Evolutionary conservation across 805 yeast genomes (phyloP).

Genomic region (Zygotorulaspora florentina): DNA sequence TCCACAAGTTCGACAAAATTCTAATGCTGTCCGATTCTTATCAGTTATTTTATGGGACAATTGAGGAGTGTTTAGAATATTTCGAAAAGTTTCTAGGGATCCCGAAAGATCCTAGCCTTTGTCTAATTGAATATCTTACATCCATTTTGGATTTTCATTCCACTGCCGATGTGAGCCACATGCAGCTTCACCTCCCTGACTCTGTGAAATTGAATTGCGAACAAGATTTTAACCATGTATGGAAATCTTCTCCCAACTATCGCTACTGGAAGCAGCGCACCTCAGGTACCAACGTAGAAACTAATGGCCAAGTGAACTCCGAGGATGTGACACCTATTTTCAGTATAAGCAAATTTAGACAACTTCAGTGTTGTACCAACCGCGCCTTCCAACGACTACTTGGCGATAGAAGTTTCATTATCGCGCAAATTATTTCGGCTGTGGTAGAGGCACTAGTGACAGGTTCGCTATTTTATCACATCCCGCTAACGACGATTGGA

Average conservation of each 20-base stretch:
- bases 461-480: conserved; percentile 49
- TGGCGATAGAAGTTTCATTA: conserved; percentile 44
- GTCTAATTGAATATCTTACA: conserved; percentile 61
- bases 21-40: conserved; percentile 44
- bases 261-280: conserved; percentile 20
- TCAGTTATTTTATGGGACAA: conserved; percentile 46
- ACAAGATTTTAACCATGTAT: conserved; percentile 43
- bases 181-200: conserved; percentile 20
- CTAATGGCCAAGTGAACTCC: conserved; percentile 38
- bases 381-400: conserved; percentile 44
- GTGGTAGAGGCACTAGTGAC: conserved; percentile 40
- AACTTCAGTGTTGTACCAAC: conserved; percentile 41
- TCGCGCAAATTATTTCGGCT: conserved; percentile 42
- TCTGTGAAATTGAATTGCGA: conserved; percentile 41
- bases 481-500: conserved; percentile 42
- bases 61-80: conserved; percentile 42
- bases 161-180: conserved; percentile 34
- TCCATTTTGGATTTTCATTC: conserved; percentile 46
- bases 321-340: conserved; percentile 29
- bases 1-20: conserved; percentile 47
- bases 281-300: conserved; percentile 29
- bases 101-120: conserved; percentile 51
- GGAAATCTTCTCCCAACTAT: conserved; percentile 31
- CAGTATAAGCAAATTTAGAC: conserved; percentile 33
- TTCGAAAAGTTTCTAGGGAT: conserved; percentile 49